These are phyloP conservation scores for Zymoseptoria pseudotritici DNA, from an alignment of 2,329 filamentous ascomycete species.

Conservation along the genomic window DNA sequence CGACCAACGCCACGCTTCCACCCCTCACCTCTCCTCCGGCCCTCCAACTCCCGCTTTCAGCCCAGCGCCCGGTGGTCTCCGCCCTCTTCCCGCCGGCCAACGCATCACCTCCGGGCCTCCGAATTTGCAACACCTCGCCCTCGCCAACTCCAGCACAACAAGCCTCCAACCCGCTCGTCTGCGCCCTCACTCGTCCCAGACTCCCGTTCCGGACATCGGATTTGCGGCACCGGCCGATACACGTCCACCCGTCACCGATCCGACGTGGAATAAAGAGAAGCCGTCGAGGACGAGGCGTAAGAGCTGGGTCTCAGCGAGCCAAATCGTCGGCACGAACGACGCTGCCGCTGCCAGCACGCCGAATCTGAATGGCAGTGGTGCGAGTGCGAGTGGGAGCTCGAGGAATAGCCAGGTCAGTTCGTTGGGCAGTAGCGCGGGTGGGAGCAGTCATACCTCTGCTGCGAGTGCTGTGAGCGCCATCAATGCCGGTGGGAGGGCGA, in stretches of 20 bases:
- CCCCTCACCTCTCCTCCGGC: constrained; percentile 10
- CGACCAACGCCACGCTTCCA: constrained; percentile 14
- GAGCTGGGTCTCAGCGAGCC: neutral
- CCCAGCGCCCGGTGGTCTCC: constrained; percentile 11
- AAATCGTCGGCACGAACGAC: neutral
- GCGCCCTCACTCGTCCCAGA: constrained; percentile 10
- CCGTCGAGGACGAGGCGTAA: neutral
- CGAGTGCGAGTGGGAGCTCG: neutral
- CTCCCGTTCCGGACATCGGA: constrained; percentile 23
- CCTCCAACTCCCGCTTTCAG: constrained; percentile 10
- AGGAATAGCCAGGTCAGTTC: neutral
- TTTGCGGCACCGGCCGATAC: constrained; percentile 39
- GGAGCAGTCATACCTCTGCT: neutral
- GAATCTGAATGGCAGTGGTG: neutral
- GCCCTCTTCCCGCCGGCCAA: neutral
- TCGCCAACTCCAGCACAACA: constrained; percentile 4
- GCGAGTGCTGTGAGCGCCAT: neutral
- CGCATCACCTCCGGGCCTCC: constrained; percentile 29
- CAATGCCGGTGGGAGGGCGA: neutral
- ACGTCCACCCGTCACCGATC: constrained; percentile 20
- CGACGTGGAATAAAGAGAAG: constrained; percentile 10
- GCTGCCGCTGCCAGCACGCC: neutral
- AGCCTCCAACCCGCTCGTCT: constrained; percentile 1
- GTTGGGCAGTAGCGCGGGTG: neutral
- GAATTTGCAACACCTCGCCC: constrained; percentile 13